Evolutionary conservation across 2,329 filamentous ascomycete species (phyloP).

Genomic region (Colletotrichum falcatum): DNA sequence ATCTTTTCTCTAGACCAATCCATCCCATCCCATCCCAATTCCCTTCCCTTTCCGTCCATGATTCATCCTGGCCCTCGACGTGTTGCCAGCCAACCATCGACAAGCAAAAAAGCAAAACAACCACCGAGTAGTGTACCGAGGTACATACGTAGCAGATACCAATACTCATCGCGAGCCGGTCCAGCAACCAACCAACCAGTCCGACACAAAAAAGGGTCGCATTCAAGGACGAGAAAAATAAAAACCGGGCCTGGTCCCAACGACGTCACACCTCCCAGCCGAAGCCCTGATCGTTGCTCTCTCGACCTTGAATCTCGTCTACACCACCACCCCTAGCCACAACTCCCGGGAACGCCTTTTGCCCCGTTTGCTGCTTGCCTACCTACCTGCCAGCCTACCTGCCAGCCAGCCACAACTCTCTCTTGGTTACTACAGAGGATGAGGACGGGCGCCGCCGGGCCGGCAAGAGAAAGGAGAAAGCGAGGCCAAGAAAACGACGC

Average conservation of each 20-base stretch:
- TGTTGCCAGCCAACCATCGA: conserved; percentile 11
- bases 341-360: conserved; percentile 32
- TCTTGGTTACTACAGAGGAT: background rate
- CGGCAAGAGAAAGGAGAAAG: conserved; percentile 33
- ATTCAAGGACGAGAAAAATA: conserved; percentile 28
- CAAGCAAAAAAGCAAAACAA: conserved; percentile 13
- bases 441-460: background rate
- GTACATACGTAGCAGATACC: no score
- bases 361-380: conserved; percentile 11
- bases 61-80: background rate
- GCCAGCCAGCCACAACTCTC: background rate
- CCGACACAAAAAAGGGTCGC: conserved; percentile 3
- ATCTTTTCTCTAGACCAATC: background rate
- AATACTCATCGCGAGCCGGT: conserved; percentile 7
- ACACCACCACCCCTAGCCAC: no score
- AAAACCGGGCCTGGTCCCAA: conserved; percentile 34
- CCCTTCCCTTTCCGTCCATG: background rate
- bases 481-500: conserved; percentile 34
- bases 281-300: conserved; percentile 32
- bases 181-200: conserved; percentile 16
- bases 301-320: conserved; percentile 40
- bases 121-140: no score
- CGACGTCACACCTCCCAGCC: conserved; percentile 40
- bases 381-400: conserved; percentile 11
- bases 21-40: background rate